Evolutionary conservation across 495 filamentous ascomycete genomes (phyloP).

Genomic region (Trichoderma asperelloides): DNA sequence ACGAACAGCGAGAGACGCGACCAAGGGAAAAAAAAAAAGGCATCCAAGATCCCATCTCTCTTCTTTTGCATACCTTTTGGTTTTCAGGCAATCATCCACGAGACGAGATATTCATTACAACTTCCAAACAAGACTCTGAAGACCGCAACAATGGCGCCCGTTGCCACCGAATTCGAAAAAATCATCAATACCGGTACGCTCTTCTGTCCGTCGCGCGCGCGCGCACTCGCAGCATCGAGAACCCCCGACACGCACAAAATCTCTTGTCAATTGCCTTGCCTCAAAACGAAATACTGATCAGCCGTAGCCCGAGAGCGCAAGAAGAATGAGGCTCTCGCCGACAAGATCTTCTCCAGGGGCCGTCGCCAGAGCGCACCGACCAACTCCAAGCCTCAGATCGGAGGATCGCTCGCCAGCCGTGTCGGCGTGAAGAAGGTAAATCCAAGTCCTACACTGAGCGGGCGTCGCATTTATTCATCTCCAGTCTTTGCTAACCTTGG

Average conservation of each 20-base stretch:
- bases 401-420: constrained; percentile 60
- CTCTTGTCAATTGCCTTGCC: background rate
- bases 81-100: background rate
- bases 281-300: background rate
- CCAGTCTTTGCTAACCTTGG: too few species aligned
- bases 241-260: background rate
- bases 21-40: background rate
- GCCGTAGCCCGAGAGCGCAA: constrained; percentile 55
- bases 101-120: background rate
- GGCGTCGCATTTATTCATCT: background rate
- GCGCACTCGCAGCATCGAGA: background rate
- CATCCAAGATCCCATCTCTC: background rate
- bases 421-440: constrained; percentile 65
- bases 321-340: constrained; percentile 62
- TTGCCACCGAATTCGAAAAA: constrained; percentile 50
- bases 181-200: constrained; percentile 55
- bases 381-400: constrained; percentile 31
- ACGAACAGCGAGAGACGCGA: background rate
- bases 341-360: constrained; percentile 57
- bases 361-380: constrained; percentile 51
- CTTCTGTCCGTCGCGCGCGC: background rate
- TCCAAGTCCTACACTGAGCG: background rate
- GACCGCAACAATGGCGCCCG: constrained; percentile 37
- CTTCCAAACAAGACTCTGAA: background rate
- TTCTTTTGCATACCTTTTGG: background rate